Evolutionary conservation across 768 basidiomycete genomes (phyloP).

Genomic region (Gymnopilus dilepis): DNA sequence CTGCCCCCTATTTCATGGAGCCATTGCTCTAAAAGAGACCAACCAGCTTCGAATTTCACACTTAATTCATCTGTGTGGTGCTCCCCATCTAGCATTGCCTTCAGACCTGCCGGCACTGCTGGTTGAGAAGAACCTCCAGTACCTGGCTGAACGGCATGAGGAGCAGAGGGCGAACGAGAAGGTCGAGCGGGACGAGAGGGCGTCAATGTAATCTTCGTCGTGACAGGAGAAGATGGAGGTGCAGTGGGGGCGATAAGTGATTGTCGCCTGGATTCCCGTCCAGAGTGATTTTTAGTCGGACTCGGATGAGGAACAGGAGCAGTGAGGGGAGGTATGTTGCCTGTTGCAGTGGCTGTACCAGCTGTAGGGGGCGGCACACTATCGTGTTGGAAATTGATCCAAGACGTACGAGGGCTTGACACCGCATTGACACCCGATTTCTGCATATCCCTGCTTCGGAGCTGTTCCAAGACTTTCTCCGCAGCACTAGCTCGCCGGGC

Average conservation of each 20-base stretch:
- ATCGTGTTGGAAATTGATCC: constrained; percentile 48
- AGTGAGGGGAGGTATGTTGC: constrained; percentile 2
- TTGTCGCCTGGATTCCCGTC: constrained; percentile 43
- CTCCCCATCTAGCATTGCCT: constrained; percentile 78
- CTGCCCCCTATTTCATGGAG: constrained; percentile 64
- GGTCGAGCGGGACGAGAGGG: constrained; percentile 50
- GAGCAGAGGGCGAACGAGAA: constrained; percentile 63
- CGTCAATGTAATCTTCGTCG: constrained; percentile 38
- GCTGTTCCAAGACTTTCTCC: constrained; percentile 70
- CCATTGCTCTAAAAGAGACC: constrained; percentile 83
- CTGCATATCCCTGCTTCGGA: constrained; percentile 61
- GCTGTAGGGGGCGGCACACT: constrained; percentile 18
- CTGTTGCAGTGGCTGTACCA: constrained; percentile 16
- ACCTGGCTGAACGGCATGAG: constrained; percentile 39
- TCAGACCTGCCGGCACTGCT: constrained; percentile 62
- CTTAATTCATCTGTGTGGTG: constrained; percentile 94
- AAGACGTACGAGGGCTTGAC: constrained; percentile 49
- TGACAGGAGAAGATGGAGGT: constrained; percentile 48
- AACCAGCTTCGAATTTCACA: constrained; percentile 80
- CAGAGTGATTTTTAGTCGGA: constrained; percentile 24
- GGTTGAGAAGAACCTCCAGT: constrained; percentile 28
- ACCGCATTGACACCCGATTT: constrained; percentile 39
- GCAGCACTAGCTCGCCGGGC: constrained; percentile 67
- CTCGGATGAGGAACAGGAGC: constrained; percentile 25
- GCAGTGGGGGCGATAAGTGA: constrained; percentile 42